These are phyloP conservation scores for Tulasnella calospora DNA, from an alignment of 768 basidiomycete genomes.

Conservation along the genomic window DNA sequence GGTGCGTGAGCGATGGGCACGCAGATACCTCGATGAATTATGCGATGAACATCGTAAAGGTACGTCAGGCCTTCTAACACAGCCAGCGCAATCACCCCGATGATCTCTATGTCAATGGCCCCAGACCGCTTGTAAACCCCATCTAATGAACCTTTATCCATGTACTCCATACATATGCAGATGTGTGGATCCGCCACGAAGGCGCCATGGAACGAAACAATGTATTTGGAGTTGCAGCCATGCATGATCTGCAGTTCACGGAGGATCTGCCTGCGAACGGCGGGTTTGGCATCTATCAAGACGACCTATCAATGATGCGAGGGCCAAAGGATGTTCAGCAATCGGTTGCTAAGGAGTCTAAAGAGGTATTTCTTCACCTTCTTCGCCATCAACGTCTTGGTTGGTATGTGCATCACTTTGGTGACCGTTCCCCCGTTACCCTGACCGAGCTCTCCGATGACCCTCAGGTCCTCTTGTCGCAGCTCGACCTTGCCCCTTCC, in stretches of 20 bases:
- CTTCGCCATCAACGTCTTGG: conserved; percentile 93
- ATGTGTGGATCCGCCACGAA: conserved; percentile 97
- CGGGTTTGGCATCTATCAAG: conserved; percentile 92
- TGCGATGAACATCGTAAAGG: conserved; percentile 93
- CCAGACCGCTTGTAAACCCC: conserved; percentile 95
- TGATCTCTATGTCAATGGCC: conserved; percentile 85
- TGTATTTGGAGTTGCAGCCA: conserved; percentile 87
- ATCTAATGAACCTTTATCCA: conserved; percentile 92
- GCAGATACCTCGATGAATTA: conserved; percentile 93
- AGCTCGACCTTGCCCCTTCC: conserved; percentile 78
- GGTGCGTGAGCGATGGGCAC: background rate
- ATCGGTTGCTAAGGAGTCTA: background rate
- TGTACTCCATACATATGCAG: conserved; percentile 97
- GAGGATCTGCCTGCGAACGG: conserved; percentile 94
- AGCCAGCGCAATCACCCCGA: conserved; percentile 89
- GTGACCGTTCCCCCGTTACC: conserved; percentile 98
- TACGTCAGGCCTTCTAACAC: conserved; percentile 94
- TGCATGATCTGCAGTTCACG: conserved; percentile 99
- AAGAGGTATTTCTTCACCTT: conserved; percentile 58
- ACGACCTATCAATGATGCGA: conserved; percentile 58
- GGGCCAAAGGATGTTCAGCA: background rate
- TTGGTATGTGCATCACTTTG: conserved; percentile 88
- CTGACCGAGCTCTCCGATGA: conserved; percentile 84
- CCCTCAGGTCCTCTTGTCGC: conserved; percentile 83
- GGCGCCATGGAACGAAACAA: conserved; percentile 96